These are phyloP conservation scores for Paecilomyces sp. DNA, from an alignment of 2,329 filamentous ascomycete species.

Conservation along the genomic window DNA sequence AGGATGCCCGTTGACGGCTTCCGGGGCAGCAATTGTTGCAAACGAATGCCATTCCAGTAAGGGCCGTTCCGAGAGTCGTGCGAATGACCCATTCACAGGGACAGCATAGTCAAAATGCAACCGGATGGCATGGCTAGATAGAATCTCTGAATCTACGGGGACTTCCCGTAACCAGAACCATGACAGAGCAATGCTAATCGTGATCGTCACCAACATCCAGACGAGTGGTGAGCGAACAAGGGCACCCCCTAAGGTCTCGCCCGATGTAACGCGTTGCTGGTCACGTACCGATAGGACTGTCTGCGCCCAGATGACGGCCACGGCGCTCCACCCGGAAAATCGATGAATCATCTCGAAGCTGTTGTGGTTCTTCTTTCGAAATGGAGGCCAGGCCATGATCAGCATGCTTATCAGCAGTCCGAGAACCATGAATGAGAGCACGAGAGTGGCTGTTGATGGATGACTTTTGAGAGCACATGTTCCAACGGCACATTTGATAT, in stretches of 20 bases:
- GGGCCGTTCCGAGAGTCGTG: conserved; percentile 11
- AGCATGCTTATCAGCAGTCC: background rate
- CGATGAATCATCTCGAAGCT: conserved; percentile 30
- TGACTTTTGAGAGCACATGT: conserved; percentile 3
- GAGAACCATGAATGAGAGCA: background rate
- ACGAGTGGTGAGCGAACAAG: conserved; percentile 8
- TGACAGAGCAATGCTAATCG: conserved; percentile 12
- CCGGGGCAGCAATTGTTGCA: conserved; percentile 11
- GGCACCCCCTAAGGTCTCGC: conserved; percentile 1
- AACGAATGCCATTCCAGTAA: conserved; percentile 17
- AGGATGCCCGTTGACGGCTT: background rate
- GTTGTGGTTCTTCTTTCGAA: conserved; percentile 25
- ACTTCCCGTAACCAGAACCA: conserved; percentile 14
- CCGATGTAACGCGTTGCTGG: conserved; percentile 3
- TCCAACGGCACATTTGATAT: conserved; percentile 25
- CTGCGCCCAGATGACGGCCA: conserved; percentile 9
- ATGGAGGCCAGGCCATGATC: conserved; percentile 5
- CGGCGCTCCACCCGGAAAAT: conserved; percentile 27
- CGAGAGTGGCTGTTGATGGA: background rate
- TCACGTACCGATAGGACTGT: background rate
- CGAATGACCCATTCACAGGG: conserved; percentile 10
- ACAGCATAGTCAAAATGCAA: conserved; percentile 15
- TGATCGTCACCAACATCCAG: conserved; percentile 16
- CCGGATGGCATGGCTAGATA: conserved; percentile 15
- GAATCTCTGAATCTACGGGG: conserved; percentile 12